These are phyloP conservation scores for Hymenoscyphus fructigenus DNA, from an alignment of 2,329 filamentous ascomycete genomes.

Conservation along the genomic window DNA sequence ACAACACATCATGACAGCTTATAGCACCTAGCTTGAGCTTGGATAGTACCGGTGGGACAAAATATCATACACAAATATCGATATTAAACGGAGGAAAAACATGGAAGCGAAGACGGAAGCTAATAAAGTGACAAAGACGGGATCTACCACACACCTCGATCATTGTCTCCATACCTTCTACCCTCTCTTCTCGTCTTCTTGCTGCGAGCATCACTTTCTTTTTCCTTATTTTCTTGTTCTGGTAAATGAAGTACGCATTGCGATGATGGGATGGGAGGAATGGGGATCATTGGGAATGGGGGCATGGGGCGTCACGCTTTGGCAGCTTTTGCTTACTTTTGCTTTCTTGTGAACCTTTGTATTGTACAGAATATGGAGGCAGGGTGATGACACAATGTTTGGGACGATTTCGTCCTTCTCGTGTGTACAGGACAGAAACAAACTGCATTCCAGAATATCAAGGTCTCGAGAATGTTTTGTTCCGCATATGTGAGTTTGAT, in stretches of 20 bases:
- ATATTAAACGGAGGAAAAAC: background rate
- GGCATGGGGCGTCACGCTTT: conserved; percentile 3
- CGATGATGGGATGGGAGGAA: conserved; percentile 1
- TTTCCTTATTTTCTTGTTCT: conserved; percentile 3
- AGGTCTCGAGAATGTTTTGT: background rate
- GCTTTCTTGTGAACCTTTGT: background rate
- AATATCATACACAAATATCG: conserved; percentile 6
- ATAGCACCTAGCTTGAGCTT: conserved; percentile 27
- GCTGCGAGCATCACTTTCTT: conserved; percentile 1
- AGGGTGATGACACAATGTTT: background rate
- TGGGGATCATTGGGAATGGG: conserved; percentile 3
- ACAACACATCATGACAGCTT: conserved; percentile 22
- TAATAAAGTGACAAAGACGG: background rate
- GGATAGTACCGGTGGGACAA: conserved; percentile 19
- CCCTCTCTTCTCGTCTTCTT: conserved; percentile 1
- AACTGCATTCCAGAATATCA: background rate
- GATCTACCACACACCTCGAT: background rate
- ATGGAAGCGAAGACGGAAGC: conserved; percentile 1
- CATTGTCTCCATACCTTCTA: conserved; percentile 5
- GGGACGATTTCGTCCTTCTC: background rate
- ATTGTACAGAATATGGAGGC: conserved; percentile 1
- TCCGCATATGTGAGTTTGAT: no score
- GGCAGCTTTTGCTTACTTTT: background rate
- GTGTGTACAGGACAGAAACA: background rate
- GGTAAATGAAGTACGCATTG: conserved; percentile 6